Evolutionary conservation across 1,139 yeast species (phyloP).

Genomic region (Protomyces inundatus): DNA sequence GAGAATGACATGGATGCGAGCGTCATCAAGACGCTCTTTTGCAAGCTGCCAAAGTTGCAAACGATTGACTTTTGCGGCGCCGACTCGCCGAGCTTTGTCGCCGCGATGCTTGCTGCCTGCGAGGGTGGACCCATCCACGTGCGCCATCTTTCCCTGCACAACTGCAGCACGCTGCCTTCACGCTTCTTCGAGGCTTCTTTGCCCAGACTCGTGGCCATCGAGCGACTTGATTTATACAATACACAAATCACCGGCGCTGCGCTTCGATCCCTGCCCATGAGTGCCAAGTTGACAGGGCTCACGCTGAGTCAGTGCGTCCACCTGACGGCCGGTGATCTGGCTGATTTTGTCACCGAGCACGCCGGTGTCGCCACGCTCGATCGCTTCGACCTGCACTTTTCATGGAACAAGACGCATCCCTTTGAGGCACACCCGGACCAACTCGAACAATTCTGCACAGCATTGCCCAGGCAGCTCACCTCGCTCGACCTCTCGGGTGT

Average conservation of each 20-base stretch:
- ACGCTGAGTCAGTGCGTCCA: constrained; percentile 75
- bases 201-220: constrained; percentile 54
- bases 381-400: constrained; percentile 2
- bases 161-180: constrained; percentile 71
- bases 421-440: constrained; percentile 7
- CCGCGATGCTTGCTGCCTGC: constrained; percentile 48
- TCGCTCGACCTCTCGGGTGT: constrained; percentile 11
- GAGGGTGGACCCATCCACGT: constrained; percentile 35
- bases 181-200: constrained; percentile 54
- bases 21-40: constrained; percentile 53
- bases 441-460: constrained; percentile 3
- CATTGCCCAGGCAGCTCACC: constrained; percentile 1
- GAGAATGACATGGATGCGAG: constrained; percentile 71
- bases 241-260: constrained; percentile 64
- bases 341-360: background rate
- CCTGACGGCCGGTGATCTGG: constrained; percentile 36
- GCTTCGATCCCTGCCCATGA: constrained; percentile 48
- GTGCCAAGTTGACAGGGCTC: constrained; percentile 64
- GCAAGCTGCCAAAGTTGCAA: constrained; percentile 52
- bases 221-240: constrained; percentile 73
- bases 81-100: constrained; percentile 56
- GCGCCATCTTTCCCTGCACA: constrained; percentile 71
- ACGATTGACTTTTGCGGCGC: constrained; percentile 89
- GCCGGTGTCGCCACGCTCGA: background rate
- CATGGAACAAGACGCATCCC: constrained; percentile 25